phyloP scores from a whole-genome alignment of 805 yeast species.

The Candida yuanshanica region DNA sequence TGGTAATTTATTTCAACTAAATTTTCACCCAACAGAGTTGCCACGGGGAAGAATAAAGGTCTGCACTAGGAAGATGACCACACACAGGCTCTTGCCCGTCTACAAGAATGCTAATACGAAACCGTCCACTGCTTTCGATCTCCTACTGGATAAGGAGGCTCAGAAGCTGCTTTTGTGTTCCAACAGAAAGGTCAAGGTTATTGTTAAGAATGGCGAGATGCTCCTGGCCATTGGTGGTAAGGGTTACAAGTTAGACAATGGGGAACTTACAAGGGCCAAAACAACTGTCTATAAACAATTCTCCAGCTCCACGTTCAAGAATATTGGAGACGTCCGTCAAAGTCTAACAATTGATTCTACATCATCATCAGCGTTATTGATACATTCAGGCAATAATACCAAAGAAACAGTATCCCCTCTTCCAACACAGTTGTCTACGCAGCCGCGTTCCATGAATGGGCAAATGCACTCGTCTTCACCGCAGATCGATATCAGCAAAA shows the following conservation, averaged over 20 bases:
- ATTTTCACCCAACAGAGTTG: no score
- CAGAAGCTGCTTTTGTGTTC: slow-evolving; percentile 4
- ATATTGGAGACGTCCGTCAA: slow-evolving; percentile 11
- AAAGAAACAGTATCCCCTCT: not conserved
- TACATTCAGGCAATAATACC: not conserved
- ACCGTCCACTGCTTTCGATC: slow-evolving; percentile 8
- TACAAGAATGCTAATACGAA: slow-evolving; percentile 6
- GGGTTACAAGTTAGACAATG: slow-evolving; percentile 1
- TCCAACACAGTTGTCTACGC: not conserved
- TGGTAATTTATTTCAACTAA: no score
- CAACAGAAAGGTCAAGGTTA: slow-evolving; percentile 15
- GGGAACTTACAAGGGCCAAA: not conserved
- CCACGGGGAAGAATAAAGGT: no score
- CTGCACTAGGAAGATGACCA: slow-evolving; percentile 3
- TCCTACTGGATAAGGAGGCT: slow-evolving; percentile 8
- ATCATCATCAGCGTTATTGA: not conserved
- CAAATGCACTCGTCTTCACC: not conserved
- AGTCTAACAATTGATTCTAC: not conserved
- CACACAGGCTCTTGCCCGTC: slow-evolving; percentile 12
- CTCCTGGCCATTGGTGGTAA: slow-evolving; percentile 8
- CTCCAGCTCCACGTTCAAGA: slow-evolving; percentile 17
- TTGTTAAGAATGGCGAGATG: slow-evolving; percentile 17
- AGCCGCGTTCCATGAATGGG: not conserved
- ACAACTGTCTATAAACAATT: slow-evolving; percentile 19
- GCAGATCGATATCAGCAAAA: slow-evolving; percentile 14